A percentile compares a stretch with the other conserved stretches of the same genome.
phyloP scores from a whole-genome alignment of 441 rosid species.

The Brassica balearica region DNA sequence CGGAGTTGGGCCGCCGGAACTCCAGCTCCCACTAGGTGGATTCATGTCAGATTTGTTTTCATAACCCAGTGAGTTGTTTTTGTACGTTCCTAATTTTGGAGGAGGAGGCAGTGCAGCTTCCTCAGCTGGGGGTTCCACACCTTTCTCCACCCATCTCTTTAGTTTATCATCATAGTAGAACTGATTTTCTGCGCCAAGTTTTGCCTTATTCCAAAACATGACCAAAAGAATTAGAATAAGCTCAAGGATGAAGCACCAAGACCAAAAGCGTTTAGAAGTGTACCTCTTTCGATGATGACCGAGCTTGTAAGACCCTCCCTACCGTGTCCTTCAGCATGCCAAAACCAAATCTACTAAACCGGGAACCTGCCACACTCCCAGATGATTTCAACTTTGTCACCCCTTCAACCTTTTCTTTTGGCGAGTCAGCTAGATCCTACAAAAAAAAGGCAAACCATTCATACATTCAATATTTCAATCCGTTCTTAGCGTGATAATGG shows the following conservation, averaged over 20 bases:
- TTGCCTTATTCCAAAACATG: conserved; percentile 66
- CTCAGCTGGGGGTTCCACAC: conserved; percentile 86
- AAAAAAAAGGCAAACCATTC: conserved; percentile 17
- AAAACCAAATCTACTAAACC: conserved; percentile 82
- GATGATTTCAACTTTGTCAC: conserved; percentile 62
- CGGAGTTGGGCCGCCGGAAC: conserved; percentile 57
- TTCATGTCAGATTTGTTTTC: conserved; percentile 69
- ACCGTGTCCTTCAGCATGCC: conserved; percentile 79
- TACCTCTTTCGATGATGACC: conserved; percentile 79
- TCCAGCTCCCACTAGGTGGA: conserved; percentile 55
- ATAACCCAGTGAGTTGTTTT: conserved; percentile 68
- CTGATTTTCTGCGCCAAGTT: conserved; percentile 85
- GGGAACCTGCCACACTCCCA: conserved; percentile 64
- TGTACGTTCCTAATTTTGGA: conserved; percentile 70
- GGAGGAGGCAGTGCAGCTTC: conserved; percentile 86
- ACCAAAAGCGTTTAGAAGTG: conserved; percentile 24
- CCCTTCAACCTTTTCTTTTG: conserved; percentile 57
- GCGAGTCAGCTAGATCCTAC: conserved; percentile 57
- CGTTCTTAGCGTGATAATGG: neutral
- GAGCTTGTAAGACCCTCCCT: conserved; percentile 82
- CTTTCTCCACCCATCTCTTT: conserved; percentile 99
- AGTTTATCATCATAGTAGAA: conserved; percentile 95
- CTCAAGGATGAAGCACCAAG: conserved; percentile 11
- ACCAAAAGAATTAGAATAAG: conserved; percentile 26
- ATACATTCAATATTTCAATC: neutral